These are phyloP conservation scores for Magnolia officinalis DNA, from an alignment of 164 flowering plant genomes.

Conservation along the genomic window DNA sequence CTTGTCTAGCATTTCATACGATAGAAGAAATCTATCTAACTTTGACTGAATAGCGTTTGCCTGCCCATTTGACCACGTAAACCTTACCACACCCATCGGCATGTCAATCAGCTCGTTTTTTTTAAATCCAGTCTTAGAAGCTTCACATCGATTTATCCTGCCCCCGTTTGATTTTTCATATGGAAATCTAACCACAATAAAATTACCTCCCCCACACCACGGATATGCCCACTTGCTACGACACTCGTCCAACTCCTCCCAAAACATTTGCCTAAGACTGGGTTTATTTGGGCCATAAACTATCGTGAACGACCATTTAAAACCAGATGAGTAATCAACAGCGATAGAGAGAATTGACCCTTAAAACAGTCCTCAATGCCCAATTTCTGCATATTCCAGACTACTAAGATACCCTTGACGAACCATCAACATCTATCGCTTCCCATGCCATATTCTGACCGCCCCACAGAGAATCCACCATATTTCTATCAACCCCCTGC, in stretches of 20 bases:
- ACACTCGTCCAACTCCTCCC: not conserved
- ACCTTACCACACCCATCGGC: not conserved
- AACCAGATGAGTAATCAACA: not conserved
- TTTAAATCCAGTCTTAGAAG: not conserved
- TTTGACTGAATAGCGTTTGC: not conserved
- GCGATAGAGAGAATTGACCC: not conserved
- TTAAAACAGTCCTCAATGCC: not conserved
- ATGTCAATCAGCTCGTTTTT: not conserved
- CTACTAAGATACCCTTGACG: not conserved
- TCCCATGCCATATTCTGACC: no score
- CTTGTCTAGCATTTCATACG: not conserved
- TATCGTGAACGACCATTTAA: not conserved
- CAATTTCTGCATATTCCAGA: not conserved
- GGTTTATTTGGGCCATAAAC: not conserved
- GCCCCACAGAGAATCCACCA: no score
- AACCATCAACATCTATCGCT: not conserved
- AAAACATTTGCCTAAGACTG: not conserved
- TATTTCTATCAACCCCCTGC: no score
- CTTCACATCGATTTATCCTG: not conserved
- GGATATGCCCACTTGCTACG: not conserved
- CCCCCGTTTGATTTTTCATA: not conserved
- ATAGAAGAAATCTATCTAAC: not conserved
- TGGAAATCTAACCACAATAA: not conserved
- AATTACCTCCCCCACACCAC: not conserved
- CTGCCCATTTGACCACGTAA: not conserved